Percentiles rank a stretch among this genome's conserved stretches.
These are phyloP conservation scores for Ophiocordyceps camponoti-leonardi DNA, from an alignment of 2,329 filamentous ascomycete species.

Conservation along the genomic window DNA sequence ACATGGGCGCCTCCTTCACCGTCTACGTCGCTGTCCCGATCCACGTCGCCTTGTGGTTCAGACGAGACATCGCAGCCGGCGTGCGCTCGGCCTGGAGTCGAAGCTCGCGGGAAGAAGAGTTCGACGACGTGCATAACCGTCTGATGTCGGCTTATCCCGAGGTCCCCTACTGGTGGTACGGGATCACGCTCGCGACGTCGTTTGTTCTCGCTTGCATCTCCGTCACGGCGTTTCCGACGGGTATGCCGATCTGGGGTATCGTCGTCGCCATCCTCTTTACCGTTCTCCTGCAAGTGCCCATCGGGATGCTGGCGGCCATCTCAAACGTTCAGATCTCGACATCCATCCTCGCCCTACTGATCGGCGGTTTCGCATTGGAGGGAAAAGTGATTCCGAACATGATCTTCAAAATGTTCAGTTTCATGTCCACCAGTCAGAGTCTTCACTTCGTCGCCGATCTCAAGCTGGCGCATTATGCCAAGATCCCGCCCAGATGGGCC, in stretches of 20 bases:
- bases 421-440: constrained; percentile 42
- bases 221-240: constrained; percentile 29
- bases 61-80: constrained; percentile 11
- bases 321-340: constrained; percentile 40
- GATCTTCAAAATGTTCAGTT: constrained; percentile 54
- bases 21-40: constrained; percentile 12
- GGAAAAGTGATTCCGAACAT: constrained; percentile 50
- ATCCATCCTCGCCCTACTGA: constrained; percentile 48
- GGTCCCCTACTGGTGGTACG: constrained; percentile 39
- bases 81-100: constrained; percentile 10
- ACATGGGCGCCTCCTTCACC: constrained; percentile 14
- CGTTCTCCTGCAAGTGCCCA: constrained; percentile 32
- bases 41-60: constrained; percentile 14
- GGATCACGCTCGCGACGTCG: constrained; percentile 25
- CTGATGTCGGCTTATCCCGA: constrained; percentile 15
- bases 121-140: constrained; percentile 15
- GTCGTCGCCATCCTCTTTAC: constrained; percentile 33
- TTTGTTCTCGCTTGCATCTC: constrained; percentile 20
- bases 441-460: constrained; percentile 41
- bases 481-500: constrained; percentile 33
- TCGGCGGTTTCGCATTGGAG: constrained; percentile 49
- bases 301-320: constrained; percentile 37
- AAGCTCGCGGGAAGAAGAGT: constrained; percentile 18
- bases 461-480: constrained; percentile 48
- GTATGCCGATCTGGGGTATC: constrained; percentile 32